Evolutionary conservation across 2,329 filamentous ascomycete species (phyloP).

Genomic region (Sarocladium strictum): DNA sequence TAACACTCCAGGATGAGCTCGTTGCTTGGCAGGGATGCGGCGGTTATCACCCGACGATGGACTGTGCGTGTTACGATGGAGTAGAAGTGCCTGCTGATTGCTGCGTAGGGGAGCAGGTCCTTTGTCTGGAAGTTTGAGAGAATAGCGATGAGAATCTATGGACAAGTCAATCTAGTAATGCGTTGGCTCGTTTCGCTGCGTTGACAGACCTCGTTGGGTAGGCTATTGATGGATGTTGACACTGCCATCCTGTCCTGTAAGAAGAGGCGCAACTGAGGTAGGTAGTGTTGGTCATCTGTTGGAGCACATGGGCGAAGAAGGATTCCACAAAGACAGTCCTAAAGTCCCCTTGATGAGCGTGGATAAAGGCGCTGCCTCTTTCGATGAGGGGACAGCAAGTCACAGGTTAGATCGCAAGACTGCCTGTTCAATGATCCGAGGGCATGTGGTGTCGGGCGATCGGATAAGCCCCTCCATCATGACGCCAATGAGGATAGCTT

Average conservation of each 20-base stretch:
- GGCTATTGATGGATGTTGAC: not conserved
- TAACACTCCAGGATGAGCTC: conserved; percentile 74
- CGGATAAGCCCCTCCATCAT: conserved; percentile 6
- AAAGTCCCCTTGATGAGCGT: too few species aligned
- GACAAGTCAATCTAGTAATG: not conserved
- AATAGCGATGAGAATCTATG: conserved; percentile 44
- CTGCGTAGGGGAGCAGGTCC: conserved; percentile 49
- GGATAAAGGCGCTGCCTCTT: too few species aligned
- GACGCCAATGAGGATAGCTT: conserved; percentile 1
- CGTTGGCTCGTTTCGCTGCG: not conserved
- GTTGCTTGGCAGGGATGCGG: conserved; percentile 29
- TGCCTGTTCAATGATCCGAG: not conserved
- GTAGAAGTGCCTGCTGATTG: conserved; percentile 58
- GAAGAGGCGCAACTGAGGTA: too few species aligned
- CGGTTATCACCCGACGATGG: conserved; percentile 52
- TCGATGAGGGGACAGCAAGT: too few species aligned
- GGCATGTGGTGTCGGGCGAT: not conserved
- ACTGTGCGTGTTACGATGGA: conserved; percentile 57
- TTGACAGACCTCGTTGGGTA: not conserved
- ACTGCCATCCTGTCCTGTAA: not conserved
- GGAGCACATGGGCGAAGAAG: too few species aligned
- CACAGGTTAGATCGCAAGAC: not conserved
- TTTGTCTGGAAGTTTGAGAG: conserved; percentile 42
- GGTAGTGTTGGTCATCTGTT: too few species aligned
- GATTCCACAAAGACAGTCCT: too few species aligned